Evolutionary conservation across 2,329 filamentous ascomycete genomes (phyloP).

Genomic region (Exophiala phaeomuriformis): DNA sequence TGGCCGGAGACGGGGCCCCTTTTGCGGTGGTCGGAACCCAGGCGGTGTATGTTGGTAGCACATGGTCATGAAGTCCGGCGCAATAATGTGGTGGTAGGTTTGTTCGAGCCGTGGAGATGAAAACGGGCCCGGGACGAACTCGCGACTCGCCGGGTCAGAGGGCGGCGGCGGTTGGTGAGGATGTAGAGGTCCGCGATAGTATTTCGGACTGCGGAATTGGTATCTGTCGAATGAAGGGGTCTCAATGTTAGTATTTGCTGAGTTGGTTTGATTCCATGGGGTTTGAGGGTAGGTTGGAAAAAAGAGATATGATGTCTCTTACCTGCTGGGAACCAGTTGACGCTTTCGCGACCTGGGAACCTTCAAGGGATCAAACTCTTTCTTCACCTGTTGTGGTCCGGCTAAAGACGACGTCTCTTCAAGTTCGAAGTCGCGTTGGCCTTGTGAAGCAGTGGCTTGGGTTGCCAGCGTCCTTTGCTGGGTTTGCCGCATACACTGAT

Average conservation of each 20-base stretch:
- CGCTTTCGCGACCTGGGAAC: slow-evolving; percentile 36
- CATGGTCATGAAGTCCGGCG: slow-evolving; percentile 79
- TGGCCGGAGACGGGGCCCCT: slow-evolving; percentile 61
- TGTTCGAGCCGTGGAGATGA: slow-evolving; percentile 78
- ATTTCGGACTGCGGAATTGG: slow-evolving; percentile 89
- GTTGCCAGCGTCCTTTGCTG: slow-evolving; percentile 45
- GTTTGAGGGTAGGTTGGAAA: neutral
- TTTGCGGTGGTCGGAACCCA: slow-evolving; percentile 55
- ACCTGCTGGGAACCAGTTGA: slow-evolving; percentile 37
- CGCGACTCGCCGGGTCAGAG: slow-evolving; percentile 78
- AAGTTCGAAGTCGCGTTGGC: slow-evolving; percentile 12
- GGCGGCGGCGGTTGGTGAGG: slow-evolving; percentile 82
- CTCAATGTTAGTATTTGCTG: neutral
- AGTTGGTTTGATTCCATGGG: neutral
- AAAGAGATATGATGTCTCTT: slow-evolving; percentile 14
- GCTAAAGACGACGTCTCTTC: slow-evolving; percentile 19
- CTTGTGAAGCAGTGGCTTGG: slow-evolving; percentile 13
- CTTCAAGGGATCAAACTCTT: slow-evolving; percentile 43
- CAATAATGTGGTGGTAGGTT: slow-evolving; percentile 80
- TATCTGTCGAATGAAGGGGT: slow-evolving; percentile 55
- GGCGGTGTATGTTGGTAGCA: slow-evolving; percentile 81
- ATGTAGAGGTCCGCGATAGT: slow-evolving; percentile 86
- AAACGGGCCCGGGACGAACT: slow-evolving; percentile 88
- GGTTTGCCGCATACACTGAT: slow-evolving; percentile 23
- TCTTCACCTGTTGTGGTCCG: slow-evolving; percentile 5